Evolutionary conservation across 208 protist genomes (phyloP).

Genomic region (Naegleria lovaniensis): DNA sequence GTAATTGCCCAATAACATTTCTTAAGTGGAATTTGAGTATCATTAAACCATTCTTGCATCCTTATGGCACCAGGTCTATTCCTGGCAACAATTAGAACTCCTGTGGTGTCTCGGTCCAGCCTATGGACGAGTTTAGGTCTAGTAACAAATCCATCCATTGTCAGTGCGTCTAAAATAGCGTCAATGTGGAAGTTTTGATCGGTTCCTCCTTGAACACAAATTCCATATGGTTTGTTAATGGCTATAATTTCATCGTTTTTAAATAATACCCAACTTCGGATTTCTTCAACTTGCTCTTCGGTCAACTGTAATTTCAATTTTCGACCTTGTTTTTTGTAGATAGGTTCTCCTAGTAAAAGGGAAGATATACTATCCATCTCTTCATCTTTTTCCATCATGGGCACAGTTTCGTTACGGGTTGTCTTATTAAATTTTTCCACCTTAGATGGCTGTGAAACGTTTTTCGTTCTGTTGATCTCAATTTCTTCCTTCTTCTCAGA

Average conservation of each 20-base stretch:
- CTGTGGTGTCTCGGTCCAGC: conserved; percentile 75
- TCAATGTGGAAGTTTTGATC: conserved; percentile 7
- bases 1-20: conserved; percentile 82
- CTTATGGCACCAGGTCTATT: conserved; percentile 59
- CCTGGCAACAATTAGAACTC: conserved; percentile 74
- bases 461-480: background rate
- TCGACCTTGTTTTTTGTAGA: background rate
- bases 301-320: conserved; percentile 44
- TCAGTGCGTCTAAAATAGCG: conserved; percentile 21
- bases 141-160: background rate
- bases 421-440: background rate
- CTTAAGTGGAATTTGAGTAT: conserved; percentile 74
- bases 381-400: background rate
- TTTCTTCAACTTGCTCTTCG: conserved; percentile 56
- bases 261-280: conserved; percentile 79
- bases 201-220: conserved; percentile 38
- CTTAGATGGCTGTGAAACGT: too few species aligned
- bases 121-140: conserved; percentile 75
- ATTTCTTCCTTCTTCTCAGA: background rate
- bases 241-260: conserved; percentile 85
- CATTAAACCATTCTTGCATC: conserved; percentile 75
- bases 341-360: background rate
- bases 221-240: conserved; percentile 79
- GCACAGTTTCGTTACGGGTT: background rate
- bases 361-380: background rate